Base-by-base conservation (phyloP, 192 early-diverging fungal genomes). In the Mortierella antarctica region DNA sequence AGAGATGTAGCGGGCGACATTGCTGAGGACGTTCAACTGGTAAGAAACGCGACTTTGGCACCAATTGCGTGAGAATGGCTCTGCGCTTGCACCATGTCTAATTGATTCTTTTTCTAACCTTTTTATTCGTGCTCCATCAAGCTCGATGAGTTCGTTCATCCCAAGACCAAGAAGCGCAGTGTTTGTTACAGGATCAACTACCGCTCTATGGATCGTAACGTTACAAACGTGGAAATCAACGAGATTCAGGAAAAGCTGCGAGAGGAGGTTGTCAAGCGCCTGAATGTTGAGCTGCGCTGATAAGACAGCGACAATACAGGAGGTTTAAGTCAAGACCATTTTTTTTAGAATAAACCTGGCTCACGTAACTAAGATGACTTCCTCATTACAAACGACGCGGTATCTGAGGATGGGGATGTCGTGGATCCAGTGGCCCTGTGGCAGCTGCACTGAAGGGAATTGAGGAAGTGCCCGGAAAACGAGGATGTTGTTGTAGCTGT, bases 151-250 rank as follows among this genome's bases (percentile, higher is more conserved):
- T 99, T 99, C 70, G 84, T 75, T 7, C 92, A 97, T 75, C 92
- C 94, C 40, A 97, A 96, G 83, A 94, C 95, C 0, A 92, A 93
- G 41, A 88, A 86, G 58, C 85, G 86, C 40, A 96, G 95, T 67
- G 85, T 90, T 31, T 99, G 96, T 80, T 99, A 94, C 85, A 88
- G 96, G 54, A 97, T 99, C 73, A 93, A 92, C 77, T 99, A 98
- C 72, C 84, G 96, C 57, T 96, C 96, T 7, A 99, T 99, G 97
- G 97, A 99, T 80, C 90, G 92, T 70, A 99, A 92, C 65, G 89
- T 96, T 13, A 96, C 95, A 17, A 96, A 99, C 73, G 93, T 92
- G 46, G 98, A 99, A 74, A 95, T 99, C 62, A 97, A 99, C 78
- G 83, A 67, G n/a, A 91, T 99, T 31, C 96, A 99, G 79, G 92